phyloP scores from a whole-genome alignment of 371 early-diverging fungal genomes.

The Mucor mucedo region DNA sequence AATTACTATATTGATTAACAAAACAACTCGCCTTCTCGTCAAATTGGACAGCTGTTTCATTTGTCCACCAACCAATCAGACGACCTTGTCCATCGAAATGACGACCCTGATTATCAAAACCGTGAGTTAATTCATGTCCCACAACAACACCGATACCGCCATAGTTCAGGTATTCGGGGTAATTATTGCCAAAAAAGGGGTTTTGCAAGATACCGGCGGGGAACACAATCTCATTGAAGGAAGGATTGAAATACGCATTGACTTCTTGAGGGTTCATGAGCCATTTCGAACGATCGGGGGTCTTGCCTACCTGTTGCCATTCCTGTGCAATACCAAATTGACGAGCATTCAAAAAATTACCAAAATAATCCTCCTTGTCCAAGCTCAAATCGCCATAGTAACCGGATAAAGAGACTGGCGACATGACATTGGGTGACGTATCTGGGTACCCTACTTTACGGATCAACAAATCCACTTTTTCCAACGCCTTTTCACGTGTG shows the following conservation, averaged over 20 bases:
- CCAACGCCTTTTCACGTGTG: conserved; percentile 50
- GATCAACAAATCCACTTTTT: conserved; percentile 47
- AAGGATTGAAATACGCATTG: conserved; percentile 64
- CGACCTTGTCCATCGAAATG: conserved; percentile 53
- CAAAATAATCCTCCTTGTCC: conserved; percentile 45
- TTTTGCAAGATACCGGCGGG: conserved; percentile 67
- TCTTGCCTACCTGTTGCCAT: conserved; percentile 43
- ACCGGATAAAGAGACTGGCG: conserved; percentile 48
- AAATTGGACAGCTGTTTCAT: conserved; percentile 53
- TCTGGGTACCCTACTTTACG: conserved; percentile 60
- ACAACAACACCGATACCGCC: conserved; percentile 67
- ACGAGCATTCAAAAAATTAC: conserved; percentile 45
- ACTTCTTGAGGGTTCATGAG: conserved; percentile 64
- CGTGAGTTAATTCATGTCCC: conserved; percentile 67
- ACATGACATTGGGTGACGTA: conserved; percentile 47
- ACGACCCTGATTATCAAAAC: conserved; percentile 55
- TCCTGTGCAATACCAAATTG: conserved; percentile 28
- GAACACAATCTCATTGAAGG: conserved; percentile 63
- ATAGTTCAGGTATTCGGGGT: conserved; percentile 59
- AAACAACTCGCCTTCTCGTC: conserved; percentile 61
- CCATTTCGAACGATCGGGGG: conserved; percentile 55
- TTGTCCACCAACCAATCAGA: conserved; percentile 67
- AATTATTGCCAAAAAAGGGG: conserved; percentile 50
- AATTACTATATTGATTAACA: conserved; percentile 63
- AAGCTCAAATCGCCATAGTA: conserved; percentile 51